phyloP scores from a whole-genome alignment of 2,329 filamentous ascomycete species.

The Aspergillus felis region DNA sequence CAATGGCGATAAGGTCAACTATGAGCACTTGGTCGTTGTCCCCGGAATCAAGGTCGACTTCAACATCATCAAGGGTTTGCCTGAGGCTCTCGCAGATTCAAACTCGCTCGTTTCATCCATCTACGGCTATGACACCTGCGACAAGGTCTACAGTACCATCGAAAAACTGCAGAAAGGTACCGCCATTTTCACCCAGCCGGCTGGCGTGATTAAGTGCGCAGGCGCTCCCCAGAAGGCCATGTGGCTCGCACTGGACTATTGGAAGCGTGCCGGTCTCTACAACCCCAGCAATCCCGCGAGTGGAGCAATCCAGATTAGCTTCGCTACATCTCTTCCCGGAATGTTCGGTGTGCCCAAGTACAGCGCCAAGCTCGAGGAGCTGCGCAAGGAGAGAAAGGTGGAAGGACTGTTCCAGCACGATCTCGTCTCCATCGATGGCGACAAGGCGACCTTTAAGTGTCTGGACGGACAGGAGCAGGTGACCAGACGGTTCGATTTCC shows the following conservation, averaged over 20 bases:
- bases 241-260: slow-evolving; percentile 60
- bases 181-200: slow-evolving; percentile 59
- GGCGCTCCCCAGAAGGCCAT: slow-evolving; percentile 60
- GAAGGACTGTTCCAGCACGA: slow-evolving; percentile 59
- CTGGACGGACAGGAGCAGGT: slow-evolving; percentile 45
- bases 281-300: slow-evolving; percentile 33
- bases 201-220: slow-evolving; percentile 58
- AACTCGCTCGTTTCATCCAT: slow-evolving; percentile 52
- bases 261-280: slow-evolving; percentile 54
- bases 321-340: slow-evolving; percentile 52
- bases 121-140: slow-evolving; percentile 54
- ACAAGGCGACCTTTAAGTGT: slow-evolving; percentile 50
- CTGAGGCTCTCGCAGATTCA: slow-evolving; percentile 51
- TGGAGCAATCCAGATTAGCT: slow-evolving; percentile 51
- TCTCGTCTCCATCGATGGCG: slow-evolving; percentile 51
- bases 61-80: slow-evolving; percentile 52
- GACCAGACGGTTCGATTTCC: slow-evolving; percentile 49
- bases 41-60: slow-evolving; percentile 55
- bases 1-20: slow-evolving; percentile 55
- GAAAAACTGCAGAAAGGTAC: slow-evolving; percentile 47
- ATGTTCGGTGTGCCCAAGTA: slow-evolving; percentile 63
- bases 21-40: slow-evolving; percentile 62
- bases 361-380: slow-evolving; percentile 49
- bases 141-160: slow-evolving; percentile 51
- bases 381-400: slow-evolving; percentile 53